Evolutionary conservation across 2,329 filamentous ascomycete genomes (phyloP).

Genomic region (Laburnicola sp.): DNA sequence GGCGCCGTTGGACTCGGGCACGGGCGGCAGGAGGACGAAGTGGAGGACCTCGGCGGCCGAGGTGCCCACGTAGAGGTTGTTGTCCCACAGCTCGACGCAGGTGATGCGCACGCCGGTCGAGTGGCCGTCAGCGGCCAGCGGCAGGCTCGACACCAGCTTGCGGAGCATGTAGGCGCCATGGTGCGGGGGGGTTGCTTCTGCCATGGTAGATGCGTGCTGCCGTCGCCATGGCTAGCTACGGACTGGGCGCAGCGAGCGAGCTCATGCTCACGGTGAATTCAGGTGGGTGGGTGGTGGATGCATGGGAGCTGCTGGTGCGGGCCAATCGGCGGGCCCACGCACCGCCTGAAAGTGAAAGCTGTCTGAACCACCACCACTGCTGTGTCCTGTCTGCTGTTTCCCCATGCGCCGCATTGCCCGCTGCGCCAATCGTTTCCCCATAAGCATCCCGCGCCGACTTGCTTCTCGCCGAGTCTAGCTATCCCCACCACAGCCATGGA

Average conservation of each 20-base stretch:
- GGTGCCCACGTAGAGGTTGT: constrained; percentile 68
- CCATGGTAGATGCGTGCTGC: constrained; percentile 34
- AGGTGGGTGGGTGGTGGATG: constrained; percentile 2
- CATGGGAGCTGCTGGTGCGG: constrained; percentile 12
- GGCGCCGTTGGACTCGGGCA: constrained; percentile 65
- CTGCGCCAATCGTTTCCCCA: background rate
- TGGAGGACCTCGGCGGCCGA: constrained; percentile 69
- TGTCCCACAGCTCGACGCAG: constrained; percentile 66
- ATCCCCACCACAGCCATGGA: constrained; percentile 32
- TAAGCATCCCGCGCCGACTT: background rate
- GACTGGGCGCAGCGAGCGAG: constrained; percentile 8
- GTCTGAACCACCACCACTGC: constrained; percentile 21
- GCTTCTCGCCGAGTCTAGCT: no score
- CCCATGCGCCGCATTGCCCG: constrained; percentile 14
- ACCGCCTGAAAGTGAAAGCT: constrained; percentile 29
- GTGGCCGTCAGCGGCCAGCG: constrained; percentile 68
- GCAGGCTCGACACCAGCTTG: constrained; percentile 70
- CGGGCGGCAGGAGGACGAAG: constrained; percentile 75
- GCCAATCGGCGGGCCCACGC: constrained; percentile 24
- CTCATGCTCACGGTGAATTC: constrained; percentile 17
- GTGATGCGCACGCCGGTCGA: constrained; percentile 61
- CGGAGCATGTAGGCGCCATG: constrained; percentile 71
- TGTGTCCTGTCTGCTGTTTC: no score
- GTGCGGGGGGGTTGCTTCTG: constrained; percentile 36
- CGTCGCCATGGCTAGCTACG: constrained; percentile 39